phyloP scores from a whole-genome alignment of 805 yeast species.

The Yarrowia hollandica region DNA sequence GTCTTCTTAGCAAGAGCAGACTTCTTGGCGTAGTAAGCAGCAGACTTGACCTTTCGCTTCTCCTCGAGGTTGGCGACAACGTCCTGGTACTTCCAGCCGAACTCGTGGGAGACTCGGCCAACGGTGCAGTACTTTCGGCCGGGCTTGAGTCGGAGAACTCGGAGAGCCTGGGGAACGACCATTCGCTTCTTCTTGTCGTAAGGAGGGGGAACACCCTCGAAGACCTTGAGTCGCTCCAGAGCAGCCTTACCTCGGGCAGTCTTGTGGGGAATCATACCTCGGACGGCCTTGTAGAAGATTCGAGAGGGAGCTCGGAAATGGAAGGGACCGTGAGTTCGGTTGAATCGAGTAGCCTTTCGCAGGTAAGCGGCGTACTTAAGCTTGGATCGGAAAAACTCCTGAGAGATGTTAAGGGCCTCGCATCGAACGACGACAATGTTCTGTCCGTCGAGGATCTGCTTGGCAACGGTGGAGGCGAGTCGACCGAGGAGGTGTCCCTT shows the following conservation, averaged over 20 bases:
- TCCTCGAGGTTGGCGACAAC: conserved; percentile 97
- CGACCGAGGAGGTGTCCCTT: conserved; percentile 99
- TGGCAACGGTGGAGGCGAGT: conserved; percentile 97
- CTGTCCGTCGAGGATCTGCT: conserved; percentile 98
- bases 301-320: conserved; percentile 99
- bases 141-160: conserved; percentile 98
- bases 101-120: conserved; percentile 92
- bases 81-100: conserved; percentile 99
- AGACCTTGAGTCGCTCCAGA: conserved; percentile 97
- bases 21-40: conserved; percentile 99
- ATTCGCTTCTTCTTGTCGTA: conserved; percentile 99
- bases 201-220: conserved; percentile 99
- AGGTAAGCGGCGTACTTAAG: conserved; percentile 99
- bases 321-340: conserved; percentile 99
- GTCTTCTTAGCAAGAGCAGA: conserved; percentile 92
- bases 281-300: conserved; percentile 98
- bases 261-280: conserved; percentile 99
- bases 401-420: conserved; percentile 96
- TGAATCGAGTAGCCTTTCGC: conserved; percentile 98
- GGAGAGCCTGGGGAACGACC: conserved; percentile 99
- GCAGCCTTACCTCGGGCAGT: conserved; percentile 99
- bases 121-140: conserved; percentile 99
- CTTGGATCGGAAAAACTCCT: conserved; percentile 99
- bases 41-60: conserved; percentile 98
- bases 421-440: conserved; percentile 96